Evolutionary conservation across 2,329 filamentous ascomycete genomes (phyloP).

Genomic region (Aspergillus tanneri): DNA sequence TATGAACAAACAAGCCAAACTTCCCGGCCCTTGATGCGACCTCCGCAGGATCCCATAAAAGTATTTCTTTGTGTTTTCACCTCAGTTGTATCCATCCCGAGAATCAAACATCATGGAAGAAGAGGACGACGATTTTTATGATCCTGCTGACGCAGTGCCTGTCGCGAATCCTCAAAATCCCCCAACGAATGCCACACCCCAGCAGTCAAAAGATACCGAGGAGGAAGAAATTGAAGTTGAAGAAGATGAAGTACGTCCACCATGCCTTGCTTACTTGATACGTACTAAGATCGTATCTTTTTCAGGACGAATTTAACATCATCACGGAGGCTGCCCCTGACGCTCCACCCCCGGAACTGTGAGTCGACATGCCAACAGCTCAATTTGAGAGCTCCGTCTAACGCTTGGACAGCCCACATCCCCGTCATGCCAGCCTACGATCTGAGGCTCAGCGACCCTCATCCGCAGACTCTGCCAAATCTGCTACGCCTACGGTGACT

Average conservation of each 20-base stretch:
- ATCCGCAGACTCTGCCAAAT: conserved; percentile 37
- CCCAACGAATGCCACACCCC: conserved; percentile 31
- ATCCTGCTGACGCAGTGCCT: conserved; percentile 41
- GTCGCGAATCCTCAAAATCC: conserved; percentile 30
- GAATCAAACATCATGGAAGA: conserved; percentile 42
- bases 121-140: conserved; percentile 50
- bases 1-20: conserved; percentile 30
- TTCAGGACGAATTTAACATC: conserved; percentile 51
- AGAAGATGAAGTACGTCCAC: conserved; percentile 32
- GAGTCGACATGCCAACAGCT: conserved; percentile 17
- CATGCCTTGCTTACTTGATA: background rate
- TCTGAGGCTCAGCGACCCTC: conserved; percentile 36
- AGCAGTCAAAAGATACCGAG: conserved; percentile 38
- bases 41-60: conserved; percentile 23
- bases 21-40: conserved; percentile 9
- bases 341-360: conserved; percentile 39
- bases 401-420: conserved; percentile 35
- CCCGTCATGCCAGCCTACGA: conserved; percentile 39
- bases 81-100: conserved; percentile 8
- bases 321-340: conserved; percentile 50
- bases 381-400: conserved; percentile 14
- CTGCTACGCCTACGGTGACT: conserved; percentile 35
- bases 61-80: conserved; percentile 5
- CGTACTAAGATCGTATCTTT: background rate
- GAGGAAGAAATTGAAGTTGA: conserved; percentile 46